Percentiles rank a stretch among this genome's conserved stretches.
These are phyloP conservation scores for Ceriops zippeliana DNA, from an alignment of 345 rosid species.

Conservation along the genomic window DNA sequence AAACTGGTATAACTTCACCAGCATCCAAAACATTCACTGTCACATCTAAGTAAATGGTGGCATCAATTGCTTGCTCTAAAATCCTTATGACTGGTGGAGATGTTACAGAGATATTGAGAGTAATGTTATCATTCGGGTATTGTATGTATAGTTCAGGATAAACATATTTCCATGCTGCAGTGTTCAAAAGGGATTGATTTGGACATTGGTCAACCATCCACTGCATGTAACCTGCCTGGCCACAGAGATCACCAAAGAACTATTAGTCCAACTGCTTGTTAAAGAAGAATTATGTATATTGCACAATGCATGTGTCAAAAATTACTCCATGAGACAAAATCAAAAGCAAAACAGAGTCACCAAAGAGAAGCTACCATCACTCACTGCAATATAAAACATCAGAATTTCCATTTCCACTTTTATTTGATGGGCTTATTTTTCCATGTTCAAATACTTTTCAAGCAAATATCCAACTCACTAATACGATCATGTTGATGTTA, in stretches of 20 bases:
- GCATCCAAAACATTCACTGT: constrained; percentile 48
- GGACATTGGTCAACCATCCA: constrained; percentile 42
- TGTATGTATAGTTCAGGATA: constrained; percentile 54
- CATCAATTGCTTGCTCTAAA: constrained; percentile 31
- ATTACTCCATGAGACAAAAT: background rate
- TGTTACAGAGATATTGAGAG: constrained; percentile 42
- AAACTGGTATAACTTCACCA: constrained; percentile 44
- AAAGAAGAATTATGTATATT: background rate
- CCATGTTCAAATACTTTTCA: background rate
- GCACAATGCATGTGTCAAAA: background rate
- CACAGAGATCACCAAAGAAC: constrained; percentile 7
- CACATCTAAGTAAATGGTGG: constrained; percentile 44
- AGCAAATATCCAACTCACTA: background rate
- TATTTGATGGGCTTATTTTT: too few relatives aligned
- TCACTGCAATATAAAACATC: too few relatives aligned
- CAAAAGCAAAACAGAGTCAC: background rate
- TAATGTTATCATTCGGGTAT: constrained; percentile 59
- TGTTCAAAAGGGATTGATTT: constrained; percentile 53
- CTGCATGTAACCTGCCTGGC: constrained; percentile 60
- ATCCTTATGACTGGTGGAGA: constrained; percentile 52
- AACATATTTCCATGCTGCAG: constrained; percentile 59
- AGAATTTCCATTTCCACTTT: too few relatives aligned
- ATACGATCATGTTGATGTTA: background rate
- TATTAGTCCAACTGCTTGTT: constrained; percentile 12
- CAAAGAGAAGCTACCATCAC: too few relatives aligned